A percentile compares a stretch with the other conserved stretches of the same genome.
phyloP scores from a whole-genome alignment of 2,329 filamentous ascomycete species.

The Epichloe amarillans region DNA sequence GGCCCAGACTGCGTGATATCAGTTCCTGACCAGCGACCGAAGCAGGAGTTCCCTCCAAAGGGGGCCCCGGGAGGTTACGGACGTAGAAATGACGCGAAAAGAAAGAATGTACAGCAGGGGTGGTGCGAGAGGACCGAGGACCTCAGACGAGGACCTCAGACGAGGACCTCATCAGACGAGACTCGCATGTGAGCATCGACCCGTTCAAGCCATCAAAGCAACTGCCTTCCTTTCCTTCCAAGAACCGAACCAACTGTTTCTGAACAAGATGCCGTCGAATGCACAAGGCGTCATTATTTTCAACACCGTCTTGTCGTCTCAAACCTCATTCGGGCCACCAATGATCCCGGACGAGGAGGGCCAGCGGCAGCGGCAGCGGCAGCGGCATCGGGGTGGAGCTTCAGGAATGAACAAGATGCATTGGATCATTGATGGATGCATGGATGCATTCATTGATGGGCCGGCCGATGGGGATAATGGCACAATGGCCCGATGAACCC shows the following conservation, averaged over 20 bases:
- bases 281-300: neutral
- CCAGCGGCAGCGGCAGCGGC: neutral
- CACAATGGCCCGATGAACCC: neutral
- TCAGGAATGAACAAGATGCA: conserved; percentile 8
- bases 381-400: neutral
- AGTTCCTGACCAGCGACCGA: no score
- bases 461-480: neutral
- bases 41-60: no score
- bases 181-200: no score
- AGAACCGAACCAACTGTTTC: neutral
- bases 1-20: no score
- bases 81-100: no score
- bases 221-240: neutral
- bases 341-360: neutral
- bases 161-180: no score
- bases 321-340: neutral
- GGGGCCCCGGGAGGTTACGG: no score
- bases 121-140: no score
- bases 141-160: no score
- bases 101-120: no score
- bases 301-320: neutral
- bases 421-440: neutral
- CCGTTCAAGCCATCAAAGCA: no score
- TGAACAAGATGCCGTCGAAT: conserved; percentile 1
- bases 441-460: conserved; percentile 4